Evolutionary conservation across 305 asterid species (phyloP).

Genomic region (Fraxinus dipetala): DNA sequence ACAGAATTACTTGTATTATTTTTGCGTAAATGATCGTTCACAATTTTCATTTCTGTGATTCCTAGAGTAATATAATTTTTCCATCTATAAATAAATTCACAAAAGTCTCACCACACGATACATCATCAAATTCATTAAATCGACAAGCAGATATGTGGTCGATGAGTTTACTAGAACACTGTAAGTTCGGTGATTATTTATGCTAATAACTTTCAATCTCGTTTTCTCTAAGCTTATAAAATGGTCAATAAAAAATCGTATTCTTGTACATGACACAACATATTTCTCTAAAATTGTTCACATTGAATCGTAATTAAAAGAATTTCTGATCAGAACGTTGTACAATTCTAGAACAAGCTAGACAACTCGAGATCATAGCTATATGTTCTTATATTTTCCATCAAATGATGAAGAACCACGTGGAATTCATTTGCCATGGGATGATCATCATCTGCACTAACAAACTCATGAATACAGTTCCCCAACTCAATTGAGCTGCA

Average conservation of each 20-base stretch:
- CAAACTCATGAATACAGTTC: conserved; percentile 3
- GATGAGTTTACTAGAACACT: neutral
- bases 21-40: neutral
- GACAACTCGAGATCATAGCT: neutral
- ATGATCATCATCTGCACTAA: neutral
- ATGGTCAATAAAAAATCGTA: neutral
- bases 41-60: neutral
- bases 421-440: neutral
- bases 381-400: neutral
- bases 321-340: neutral
- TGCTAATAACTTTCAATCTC: neutral
- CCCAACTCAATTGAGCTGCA: conserved; percentile 25
- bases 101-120: neutral
- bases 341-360: neutral
- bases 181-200: neutral
- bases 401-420: neutral
- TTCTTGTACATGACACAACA: neutral
- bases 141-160: neutral
- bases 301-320: neutral
- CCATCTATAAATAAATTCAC: neutral
- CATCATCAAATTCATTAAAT: neutral
- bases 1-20: neutral
- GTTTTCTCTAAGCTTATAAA: neutral
- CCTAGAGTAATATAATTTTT: neutral
- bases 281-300: neutral